Evolutionary conservation across 306 rosid genomes (phyloP), one percentile per base, ranked within the genome.

Genomic region (Citrullus mucosospermus): DNA sequence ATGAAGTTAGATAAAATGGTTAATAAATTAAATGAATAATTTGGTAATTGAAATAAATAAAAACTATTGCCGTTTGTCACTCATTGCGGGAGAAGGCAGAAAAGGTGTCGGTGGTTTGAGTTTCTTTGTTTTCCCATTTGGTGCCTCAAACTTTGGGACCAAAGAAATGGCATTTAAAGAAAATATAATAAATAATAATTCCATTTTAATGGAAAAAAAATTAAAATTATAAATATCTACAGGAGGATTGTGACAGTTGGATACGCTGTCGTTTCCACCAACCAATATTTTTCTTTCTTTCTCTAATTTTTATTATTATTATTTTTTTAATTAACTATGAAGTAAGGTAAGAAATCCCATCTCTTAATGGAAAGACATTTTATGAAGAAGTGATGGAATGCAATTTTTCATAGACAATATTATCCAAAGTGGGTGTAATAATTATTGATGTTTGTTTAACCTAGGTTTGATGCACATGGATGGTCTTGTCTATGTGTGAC

Each of bases 391-490:
- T 77, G 88, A 82, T 48, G 80, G 84, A 66, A 81, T 77, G 80
- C 81, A 80, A 81, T 78, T 61, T 84, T 48, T 56, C 6, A 75
- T 80, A 80, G 85, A 83, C 85, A 84, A 39, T 84, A 82, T 87
- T 82, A 78, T 82, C 68, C 65, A 56, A 81, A 76, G 93, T 90
- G 89, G 90, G 88, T 87, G 84, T 79, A 83, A 81, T 85, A 72
- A 85, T 88, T 78, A 83, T 82, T 67, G 81, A 81, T 75, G 80
- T 92, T 84, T 88, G 93, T 88, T 84, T 84, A 90, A 88, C 97
- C 18, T 53, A 74, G 62, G 48, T 74, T 86, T 85, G 34, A 88
- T 59, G 92, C 96, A 90, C 97, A 90, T 90, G 96, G 83, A 81
- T 79, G 92, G 93, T 88, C 88, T 78, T 85, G 55, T 84, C 38